A percentile compares a stretch with the other conserved stretches of the same genome.
These are phyloP conservation scores for Clarireedia paspali DNA, from an alignment of 2,329 filamentous ascomycete genomes.

Conservation along the genomic window DNA sequence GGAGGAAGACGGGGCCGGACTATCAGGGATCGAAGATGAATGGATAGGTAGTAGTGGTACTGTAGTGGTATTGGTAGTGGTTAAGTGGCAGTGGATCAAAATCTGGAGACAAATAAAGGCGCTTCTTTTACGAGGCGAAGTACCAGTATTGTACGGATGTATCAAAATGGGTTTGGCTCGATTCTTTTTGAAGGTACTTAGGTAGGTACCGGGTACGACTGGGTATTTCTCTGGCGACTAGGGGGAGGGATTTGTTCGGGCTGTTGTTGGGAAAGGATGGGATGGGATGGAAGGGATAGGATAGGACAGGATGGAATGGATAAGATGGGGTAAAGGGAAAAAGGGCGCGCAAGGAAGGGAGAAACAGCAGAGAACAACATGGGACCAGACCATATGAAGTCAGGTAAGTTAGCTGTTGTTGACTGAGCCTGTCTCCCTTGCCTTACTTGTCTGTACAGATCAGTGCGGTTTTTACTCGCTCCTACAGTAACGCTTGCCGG, in stretches of 20 bases:
- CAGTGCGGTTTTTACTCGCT: background rate
- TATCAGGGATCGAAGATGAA: conserved; percentile 19
- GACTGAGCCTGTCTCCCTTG: background rate
- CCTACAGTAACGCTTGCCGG: conserved; percentile 6
- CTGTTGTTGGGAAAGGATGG: background rate
- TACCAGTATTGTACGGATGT: background rate
- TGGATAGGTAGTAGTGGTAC: too few relatives aligned
- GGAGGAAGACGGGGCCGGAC: conserved; percentile 9
- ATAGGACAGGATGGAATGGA: too few relatives aligned
- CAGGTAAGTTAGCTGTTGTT: background rate
- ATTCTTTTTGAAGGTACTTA: background rate
- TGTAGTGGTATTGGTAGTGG: too few relatives aligned
- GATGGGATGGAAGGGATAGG: background rate
- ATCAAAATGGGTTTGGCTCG: background rate
- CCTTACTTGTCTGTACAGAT: background rate
- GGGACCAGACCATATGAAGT: too few relatives aligned
- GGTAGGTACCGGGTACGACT: background rate
- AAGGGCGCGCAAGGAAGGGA: conserved; percentile 10
- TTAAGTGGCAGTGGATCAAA: conserved; percentile 17
- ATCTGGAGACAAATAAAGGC: conserved; percentile 13
- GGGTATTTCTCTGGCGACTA: background rate
- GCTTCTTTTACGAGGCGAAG: conserved; percentile 4
- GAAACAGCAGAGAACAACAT: too few relatives aligned
- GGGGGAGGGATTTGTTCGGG: background rate
- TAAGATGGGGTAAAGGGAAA: conserved; percentile 1